Evolutionary conservation across 345 rosid genomes (phyloP).

Genomic region (Garcia nutans): DNA sequence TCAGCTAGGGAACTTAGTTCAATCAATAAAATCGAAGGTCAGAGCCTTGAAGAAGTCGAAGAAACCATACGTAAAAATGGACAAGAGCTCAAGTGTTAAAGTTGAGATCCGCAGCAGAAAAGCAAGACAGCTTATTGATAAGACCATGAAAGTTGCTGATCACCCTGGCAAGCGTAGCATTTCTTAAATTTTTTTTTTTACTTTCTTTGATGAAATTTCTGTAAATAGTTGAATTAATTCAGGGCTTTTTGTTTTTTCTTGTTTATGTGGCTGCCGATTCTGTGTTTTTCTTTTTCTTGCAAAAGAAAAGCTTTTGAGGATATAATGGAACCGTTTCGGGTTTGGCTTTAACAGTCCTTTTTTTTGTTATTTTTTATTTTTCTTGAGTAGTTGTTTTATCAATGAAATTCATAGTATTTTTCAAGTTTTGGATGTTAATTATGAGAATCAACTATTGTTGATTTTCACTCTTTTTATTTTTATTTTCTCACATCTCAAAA

Average conservation of each 20-base stretch:
- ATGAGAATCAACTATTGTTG: too few species aligned
- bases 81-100: conserved; percentile 86
- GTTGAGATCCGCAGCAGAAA: conserved; percentile 94
- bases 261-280: conserved; percentile 12
- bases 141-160: conserved; percentile 81
- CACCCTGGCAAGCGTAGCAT: conserved; percentile 60
- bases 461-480: too few species aligned
- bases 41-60: conserved; percentile 48
- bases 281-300: not conserved
- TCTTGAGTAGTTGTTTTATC: not conserved
- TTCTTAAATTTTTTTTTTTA: conserved; percentile 15
- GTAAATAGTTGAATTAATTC: not conserved
- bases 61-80: conserved; percentile 84
- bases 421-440: not conserved
- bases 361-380: too few species aligned
- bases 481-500: too few species aligned
- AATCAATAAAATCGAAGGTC: conserved; percentile 89
- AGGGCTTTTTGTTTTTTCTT: not conserved
- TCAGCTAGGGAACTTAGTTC: conserved; percentile 70
- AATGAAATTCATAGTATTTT: too few species aligned
- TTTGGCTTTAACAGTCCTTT: not conserved
- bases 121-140: conserved; percentile 67
- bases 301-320: not conserved
- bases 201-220: not conserved
- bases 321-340: conserved; percentile 21